Evolutionary conservation across 2,329 filamentous ascomycete genomes (phyloP), one percentile per base, ranked within the genome.

Genomic region (Endoconidiophora polonica): DNA sequence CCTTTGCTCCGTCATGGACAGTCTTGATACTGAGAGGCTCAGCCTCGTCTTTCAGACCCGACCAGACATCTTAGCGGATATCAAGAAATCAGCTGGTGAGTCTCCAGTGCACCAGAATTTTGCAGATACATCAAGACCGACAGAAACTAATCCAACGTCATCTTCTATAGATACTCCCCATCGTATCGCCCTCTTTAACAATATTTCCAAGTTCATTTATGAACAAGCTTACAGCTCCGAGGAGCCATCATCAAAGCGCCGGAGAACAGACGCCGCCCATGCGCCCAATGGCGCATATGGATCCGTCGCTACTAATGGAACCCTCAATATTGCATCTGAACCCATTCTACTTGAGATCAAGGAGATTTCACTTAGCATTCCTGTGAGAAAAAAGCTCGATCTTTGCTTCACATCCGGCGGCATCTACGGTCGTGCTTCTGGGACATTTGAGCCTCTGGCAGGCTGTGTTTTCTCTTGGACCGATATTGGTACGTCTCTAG

Each of bases 301-400:
- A 48, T 55, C 55, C 29, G 62, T 62, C 22, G 65, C 66, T 1
- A 63, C 66, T 9, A 42, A 36, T 22, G 29, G 9, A 7, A 33
- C 9, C 9, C 29, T 12, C 4, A 46, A 37, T 23, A 41, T 51
- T n/a, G 16, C 37, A 10, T 4, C 44, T 4, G 76, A 80, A 56
- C 57, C 66, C 5, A 63, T 80, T 0, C 61, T 80, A 23, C 65
- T 81, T 16, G 73, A 74, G 55, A 67, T 82, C 53, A 79, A 77
- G 60, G 79, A 81, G 42, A 77, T 83, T 18, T 82, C 77, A 0
- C 68, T 82, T n/a, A 74, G 76, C 1, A 69, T 81, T 3, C 79
- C 79, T 0, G 76, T 79, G 63, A 69, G 79, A 55, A 83, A 83
- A 63, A 83, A 82, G 62, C 77, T 77, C 56, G 75, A 77, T 55